Evolutionary conservation across 148 eudicot species (phyloP), one percentile per base, ranked within the genome.

Genomic region (Vaccinium vitisidaea): DNA sequence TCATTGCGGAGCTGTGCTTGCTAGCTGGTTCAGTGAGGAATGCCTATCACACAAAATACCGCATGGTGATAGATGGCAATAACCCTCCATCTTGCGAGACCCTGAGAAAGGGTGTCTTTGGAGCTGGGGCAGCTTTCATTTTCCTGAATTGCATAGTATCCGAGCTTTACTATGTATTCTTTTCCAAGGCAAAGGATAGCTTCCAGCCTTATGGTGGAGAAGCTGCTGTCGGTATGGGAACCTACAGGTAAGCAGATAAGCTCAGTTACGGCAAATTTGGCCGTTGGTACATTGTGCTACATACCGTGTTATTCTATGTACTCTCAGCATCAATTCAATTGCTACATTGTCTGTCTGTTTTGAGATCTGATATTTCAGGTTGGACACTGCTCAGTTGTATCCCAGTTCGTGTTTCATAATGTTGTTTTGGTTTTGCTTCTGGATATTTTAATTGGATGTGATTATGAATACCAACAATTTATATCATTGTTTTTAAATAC

Each of bases 21-120:
- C 83, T 95, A 32, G 98, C 97, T 30, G 98, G 97, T 77, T 95
- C 98, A 77, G 94, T 91, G 75, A 80, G 52, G 70, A 80, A 80
- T 61, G 83, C 83, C n/a, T 91, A 94, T 86, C 95, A 92, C 86
- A 91, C 95, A 32, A 92, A 92, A 79, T 93, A 91, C 84, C 86
- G 88, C 80, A 67, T 86, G 53, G 84, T 71, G 79, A 89, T 90
- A 2, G 87, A 81, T 14, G 94, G 95, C 12, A 25, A 69, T 69
- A 61, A 82, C 23, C 86, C 92, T 19, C 98, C 92, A 10, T 92
- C 95, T 15, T 97, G 99, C 48, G 92, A 93, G 88, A 93, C 93
- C 4, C 87, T 95, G 61, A 95, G 99, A 82, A 95, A 95, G 89
- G 98, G 99, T 63, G 98, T 95, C 12, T 97, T 97, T 86, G 98